These are phyloP conservation scores for Pythium sukuiense DNA, from an alignment of 352 stramenopile species.

Conservation along the genomic window DNA sequence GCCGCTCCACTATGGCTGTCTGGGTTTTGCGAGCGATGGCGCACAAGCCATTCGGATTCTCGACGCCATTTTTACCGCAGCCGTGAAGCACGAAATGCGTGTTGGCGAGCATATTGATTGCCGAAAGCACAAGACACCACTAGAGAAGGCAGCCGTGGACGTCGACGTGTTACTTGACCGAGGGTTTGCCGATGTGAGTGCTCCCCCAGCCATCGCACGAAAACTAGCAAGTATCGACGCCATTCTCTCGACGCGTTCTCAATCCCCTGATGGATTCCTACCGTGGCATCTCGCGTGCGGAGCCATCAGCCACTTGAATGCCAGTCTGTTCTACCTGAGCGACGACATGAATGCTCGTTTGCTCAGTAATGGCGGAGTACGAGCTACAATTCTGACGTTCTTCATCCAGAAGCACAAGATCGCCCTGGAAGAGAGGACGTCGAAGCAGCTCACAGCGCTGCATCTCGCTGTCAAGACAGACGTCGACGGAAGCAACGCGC, in stretches of 20 bases:
- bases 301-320: slow-evolving; percentile 39
- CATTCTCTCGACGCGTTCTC: slow-evolving; percentile 29
- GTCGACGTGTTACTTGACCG: slow-evolving; percentile 58
- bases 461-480: slow-evolving; percentile 41
- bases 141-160: slow-evolving; percentile 50
- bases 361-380: slow-evolving; percentile 38
- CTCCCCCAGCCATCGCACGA: slow-evolving; percentile 37
- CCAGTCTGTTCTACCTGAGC: slow-evolving; percentile 37
- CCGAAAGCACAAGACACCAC: slow-evolving; percentile 55
- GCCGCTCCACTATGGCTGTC: slow-evolving; percentile 66
- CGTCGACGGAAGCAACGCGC: slow-evolving; percentile 40
- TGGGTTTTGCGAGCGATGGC: slow-evolving; percentile 46
- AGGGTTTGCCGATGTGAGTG: slow-evolving; percentile 36
- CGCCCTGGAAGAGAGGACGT: slow-evolving; percentile 33
- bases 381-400: slow-evolving; percentile 40
- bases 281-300: slow-evolving; percentile 72
- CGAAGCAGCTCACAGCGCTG: slow-evolving; percentile 26
- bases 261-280: slow-evolving; percentile 33
- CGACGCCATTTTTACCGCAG: slow-evolving; percentile 32
- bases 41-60: slow-evolving; percentile 36
- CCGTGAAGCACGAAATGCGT: slow-evolving; percentile 28
- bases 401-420: slow-evolving; percentile 36
- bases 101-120: slow-evolving; percentile 40
- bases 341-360: slow-evolving; percentile 48
- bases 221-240: slow-evolving; percentile 36